phyloP scores from a whole-genome alignment of 2,329 filamentous ascomycete genomes.

The Claviceps pazoutovae region DNA sequence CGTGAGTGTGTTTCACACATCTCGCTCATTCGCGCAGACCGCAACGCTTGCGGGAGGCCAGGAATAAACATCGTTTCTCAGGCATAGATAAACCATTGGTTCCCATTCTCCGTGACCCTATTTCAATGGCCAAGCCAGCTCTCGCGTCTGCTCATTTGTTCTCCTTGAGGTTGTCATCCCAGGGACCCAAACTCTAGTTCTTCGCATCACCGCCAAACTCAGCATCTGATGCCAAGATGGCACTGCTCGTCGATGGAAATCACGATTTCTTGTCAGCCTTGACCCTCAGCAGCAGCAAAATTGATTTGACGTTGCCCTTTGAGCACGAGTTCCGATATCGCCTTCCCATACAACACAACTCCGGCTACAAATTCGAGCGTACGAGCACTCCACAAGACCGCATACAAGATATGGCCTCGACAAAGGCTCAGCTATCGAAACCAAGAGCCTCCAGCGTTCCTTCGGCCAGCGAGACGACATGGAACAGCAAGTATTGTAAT shows the following conservation, averaged over 20 bases:
- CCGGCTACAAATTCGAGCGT: too few species aligned
- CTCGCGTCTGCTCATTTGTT: background rate
- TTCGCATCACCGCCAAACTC: background rate
- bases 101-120: background rate
- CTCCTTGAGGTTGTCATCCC: background rate
- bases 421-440: background rate
- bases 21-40: background rate
- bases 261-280: conserved; percentile 1
- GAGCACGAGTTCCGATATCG: conserved; percentile 2
- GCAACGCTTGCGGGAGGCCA: background rate
- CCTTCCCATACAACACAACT: background rate
- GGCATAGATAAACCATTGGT: background rate
- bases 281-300: background rate
- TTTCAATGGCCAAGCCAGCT: background rate
- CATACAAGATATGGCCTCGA: background rate
- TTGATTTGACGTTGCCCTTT: conserved; percentile 2
- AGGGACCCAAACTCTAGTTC: background rate
- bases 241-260: background rate
- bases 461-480: background rate
- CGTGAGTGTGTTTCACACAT: background rate
- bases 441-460: background rate
- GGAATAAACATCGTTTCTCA: background rate
- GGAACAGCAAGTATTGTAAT: background rate
- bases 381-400: background rate
- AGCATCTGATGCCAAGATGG: background rate